phyloP scores from a whole-genome alignment of 768 basidiomycete genomes.

The Gloeopeniophorella convolvens region DNA sequence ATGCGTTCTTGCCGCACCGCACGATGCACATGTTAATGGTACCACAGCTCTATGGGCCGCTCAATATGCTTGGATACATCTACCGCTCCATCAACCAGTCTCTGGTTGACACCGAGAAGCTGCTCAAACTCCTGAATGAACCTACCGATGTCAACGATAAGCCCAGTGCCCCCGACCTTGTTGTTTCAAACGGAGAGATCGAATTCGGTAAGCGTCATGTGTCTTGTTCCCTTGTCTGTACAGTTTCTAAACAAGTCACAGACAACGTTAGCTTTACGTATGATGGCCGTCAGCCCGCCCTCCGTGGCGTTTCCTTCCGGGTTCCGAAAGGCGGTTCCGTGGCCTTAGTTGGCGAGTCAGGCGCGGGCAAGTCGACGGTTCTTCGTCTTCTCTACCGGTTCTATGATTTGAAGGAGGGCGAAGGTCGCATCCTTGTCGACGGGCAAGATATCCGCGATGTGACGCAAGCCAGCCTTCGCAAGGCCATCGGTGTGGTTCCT shows the following conservation, averaged over 20 bases:
- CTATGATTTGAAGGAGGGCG: slow-evolving; percentile 79
- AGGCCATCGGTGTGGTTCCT: slow-evolving; percentile 85
- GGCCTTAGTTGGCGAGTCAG: slow-evolving; percentile 82
- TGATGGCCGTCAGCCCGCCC: slow-evolving; percentile 59
- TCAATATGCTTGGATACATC: slow-evolving; percentile 72
- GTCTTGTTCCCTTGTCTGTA: neutral
- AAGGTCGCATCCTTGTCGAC: slow-evolving; percentile 77
- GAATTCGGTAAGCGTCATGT: slow-evolving; percentile 67
- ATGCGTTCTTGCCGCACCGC: slow-evolving; percentile 15
- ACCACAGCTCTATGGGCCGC: slow-evolving; percentile 57
- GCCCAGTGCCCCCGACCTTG: slow-evolving; percentile 65
- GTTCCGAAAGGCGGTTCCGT: slow-evolving; percentile 84
- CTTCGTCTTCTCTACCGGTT: slow-evolving; percentile 87
- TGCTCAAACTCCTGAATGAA: slow-evolving; percentile 75
- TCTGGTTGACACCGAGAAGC: slow-evolving; percentile 76
- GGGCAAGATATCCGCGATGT: slow-evolving; percentile 84
- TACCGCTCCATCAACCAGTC: slow-evolving; percentile 74
- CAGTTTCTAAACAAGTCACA: slow-evolving; percentile 26
- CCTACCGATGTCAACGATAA: slow-evolving; percentile 80
- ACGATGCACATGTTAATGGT: slow-evolving; percentile 1
- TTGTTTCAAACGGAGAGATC: slow-evolving; percentile 69
- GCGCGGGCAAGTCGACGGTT: slow-evolving; percentile 78
- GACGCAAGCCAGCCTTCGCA: slow-evolving; percentile 72
- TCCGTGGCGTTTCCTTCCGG: slow-evolving; percentile 79
- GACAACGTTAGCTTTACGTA: slow-evolving; percentile 86